These are phyloP conservation scores for Articulospora tetracladia DNA, from an alignment of 495 filamentous ascomycete genomes.

Conservation along the genomic window DNA sequence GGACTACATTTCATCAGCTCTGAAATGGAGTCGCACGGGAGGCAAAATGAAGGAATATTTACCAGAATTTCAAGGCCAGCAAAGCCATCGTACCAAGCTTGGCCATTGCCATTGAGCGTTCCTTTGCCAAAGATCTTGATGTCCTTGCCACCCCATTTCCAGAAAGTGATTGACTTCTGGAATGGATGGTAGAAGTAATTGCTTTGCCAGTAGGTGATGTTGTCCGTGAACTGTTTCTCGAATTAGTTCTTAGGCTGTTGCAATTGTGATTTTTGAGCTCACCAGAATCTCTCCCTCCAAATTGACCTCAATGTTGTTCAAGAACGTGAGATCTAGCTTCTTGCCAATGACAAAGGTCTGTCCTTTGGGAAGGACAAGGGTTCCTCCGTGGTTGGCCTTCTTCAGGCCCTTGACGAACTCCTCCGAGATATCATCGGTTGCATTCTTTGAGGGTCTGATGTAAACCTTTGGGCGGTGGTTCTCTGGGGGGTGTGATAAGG, in stretches of 20 bases:
- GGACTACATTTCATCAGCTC: constrained; percentile 33
- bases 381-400: constrained; percentile 50
- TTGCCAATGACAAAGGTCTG: constrained; percentile 52
- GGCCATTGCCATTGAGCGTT: constrained; percentile 44
- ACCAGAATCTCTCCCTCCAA: constrained; percentile 47
- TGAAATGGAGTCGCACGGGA: constrained; percentile 31
- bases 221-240: constrained; percentile 49
- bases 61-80: constrained; percentile 42
- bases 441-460: constrained; percentile 46
- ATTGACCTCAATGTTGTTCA: constrained; percentile 51
- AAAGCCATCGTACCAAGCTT: constrained; percentile 44
- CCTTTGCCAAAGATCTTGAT: constrained; percentile 36
- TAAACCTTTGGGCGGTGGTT: constrained; percentile 40
- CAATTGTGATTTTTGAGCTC: background rate
- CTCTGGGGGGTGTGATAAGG: constrained; percentile 19
- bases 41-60: background rate
- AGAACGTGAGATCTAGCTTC: constrained; percentile 52
- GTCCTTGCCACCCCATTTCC: constrained; percentile 48
- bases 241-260: background rate
- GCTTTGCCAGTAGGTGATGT: constrained; percentile 54
- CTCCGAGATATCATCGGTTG: constrained; percentile 48
- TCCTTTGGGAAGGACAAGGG: constrained; percentile 44
- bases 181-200: constrained; percentile 53
- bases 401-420: constrained; percentile 50
- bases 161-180: constrained; percentile 58